Base-by-base conservation (phyloP, 2,329 filamentous ascomycete genomes). In the Magnaporthiopsis poae region DNA sequence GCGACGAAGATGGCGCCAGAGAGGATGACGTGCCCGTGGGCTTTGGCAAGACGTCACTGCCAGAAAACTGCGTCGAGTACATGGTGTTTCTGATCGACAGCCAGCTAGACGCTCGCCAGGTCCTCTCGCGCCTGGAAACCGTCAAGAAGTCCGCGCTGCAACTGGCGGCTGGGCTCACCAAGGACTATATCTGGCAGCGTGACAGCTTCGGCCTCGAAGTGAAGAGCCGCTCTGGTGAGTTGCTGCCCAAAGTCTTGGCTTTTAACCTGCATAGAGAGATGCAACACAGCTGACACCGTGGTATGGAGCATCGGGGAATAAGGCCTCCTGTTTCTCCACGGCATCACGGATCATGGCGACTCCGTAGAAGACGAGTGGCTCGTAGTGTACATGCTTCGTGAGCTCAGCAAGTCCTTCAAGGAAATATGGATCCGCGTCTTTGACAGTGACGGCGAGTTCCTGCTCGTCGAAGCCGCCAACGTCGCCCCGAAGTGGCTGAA, bases 311-410 rank as follows among this genome's bases (percentile, higher is more conserved):
- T 13, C 9, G 46, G 21, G 46, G 1, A 33, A 35, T 36, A 60
- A 84, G 84, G 82, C 0, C 73, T 86, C 11, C 74, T 81, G n/a
- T 87, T 88, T 69, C 83, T 99, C 7, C 84, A 86, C 69, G 94
- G 94, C 27, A 81, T 82, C 65, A 95, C 92, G 0, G 90, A 94
- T 74, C 98, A 92, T 73, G 93, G 94, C 11, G 96, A 99, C 77
- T 95, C 92, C 0, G 88, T 98, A 4, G 94, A 96, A 73, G 95
- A 99, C 72, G 96, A 99, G 79, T 99, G 95, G 96, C 84, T 98
- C 7, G 88, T 98, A 68, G 93, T 98, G 27, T 96, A 93, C 77
- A 80, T 98, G 5, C 81, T 99, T 36, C 87, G 90, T 61, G 89
- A 96, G 77, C 79, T 98, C 71, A 93, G 89, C 71, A 90, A 83